Evolutionary conservation across 106 monocot genomes (phyloP), one percentile per base, ranked within the genome.

Genomic region (Dioscorea zingiberensis): DNA sequence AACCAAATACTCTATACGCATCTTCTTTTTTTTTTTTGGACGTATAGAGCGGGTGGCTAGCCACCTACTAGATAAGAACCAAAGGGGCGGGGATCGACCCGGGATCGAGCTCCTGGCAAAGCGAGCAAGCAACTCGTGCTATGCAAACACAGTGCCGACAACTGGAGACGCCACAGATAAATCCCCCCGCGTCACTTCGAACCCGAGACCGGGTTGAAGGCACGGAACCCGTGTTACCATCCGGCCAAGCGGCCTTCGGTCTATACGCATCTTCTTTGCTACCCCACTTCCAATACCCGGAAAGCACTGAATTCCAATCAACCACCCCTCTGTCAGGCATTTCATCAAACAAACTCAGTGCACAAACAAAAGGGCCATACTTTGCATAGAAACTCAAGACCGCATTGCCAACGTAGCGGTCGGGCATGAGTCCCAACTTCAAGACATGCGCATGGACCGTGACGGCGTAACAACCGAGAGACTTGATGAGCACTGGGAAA

Each of bases 281-380:
- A 0, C 77, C 71, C 25, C 66, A 72, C 13, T 48, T 55, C 77
- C 67, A 77, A 44, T 67, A 72, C 23, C 64, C 66, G 0, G 71
- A 77, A 27, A 77, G 13, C 59, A 77, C 71, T 17, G 71, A 48
- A 44, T 77, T 77, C 71, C 71, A 77, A 47, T 77, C 77, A 12
- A 59, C 66, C 13, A 67, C 21, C 1, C 25, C 47, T 47, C 44
- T 77, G 1, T 71, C 22, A 9, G 66, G 27, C 19, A 67, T 59
- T 67, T 54, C 77, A 53, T 72, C 71, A 38, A 77, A 77, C 71
- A 77, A 4, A 30, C 27, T 60, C 60, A 53, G 5, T 25, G 71
- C 77, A 25, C 4, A 27, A 1, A n/a, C 17, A 7, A 71, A 11
- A 6, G 24, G 38, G 0, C 71, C 71, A 15, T 38, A 13, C 60